A percentile compares a stretch with the other conserved stretches of the same genome.
These are phyloP conservation scores for Mucor velutinosus DNA, from an alignment of 371 early-diverging fungal species.

Conservation along the genomic window DNA sequence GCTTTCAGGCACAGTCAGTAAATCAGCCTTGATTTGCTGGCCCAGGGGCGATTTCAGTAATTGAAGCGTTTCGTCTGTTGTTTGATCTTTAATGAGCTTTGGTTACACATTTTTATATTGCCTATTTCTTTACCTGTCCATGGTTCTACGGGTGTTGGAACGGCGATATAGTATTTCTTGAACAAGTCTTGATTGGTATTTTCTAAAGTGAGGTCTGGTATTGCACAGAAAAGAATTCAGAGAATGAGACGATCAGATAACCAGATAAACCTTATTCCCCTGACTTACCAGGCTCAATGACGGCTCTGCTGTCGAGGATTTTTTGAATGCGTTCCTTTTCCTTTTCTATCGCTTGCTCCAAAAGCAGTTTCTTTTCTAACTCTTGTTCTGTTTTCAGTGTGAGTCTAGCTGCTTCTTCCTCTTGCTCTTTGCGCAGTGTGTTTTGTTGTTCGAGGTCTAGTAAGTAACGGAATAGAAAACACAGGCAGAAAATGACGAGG, in stretches of 20 bases:
- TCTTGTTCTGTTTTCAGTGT: slow-evolving; percentile 7
- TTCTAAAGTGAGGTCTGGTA: slow-evolving; percentile 18
- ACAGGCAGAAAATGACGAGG: slow-evolving; percentile 8
- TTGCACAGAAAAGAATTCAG: background rate
- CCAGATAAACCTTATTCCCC: background rate
- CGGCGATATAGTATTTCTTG: slow-evolving; percentile 22
- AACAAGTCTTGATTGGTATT: slow-evolving; percentile 17
- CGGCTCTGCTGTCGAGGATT: slow-evolving; percentile 18
- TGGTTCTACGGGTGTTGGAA: slow-evolving; percentile 20
- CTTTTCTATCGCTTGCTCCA: slow-evolving; percentile 10
- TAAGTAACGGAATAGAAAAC: slow-evolving; percentile 20
- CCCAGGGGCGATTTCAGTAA: slow-evolving; percentile 28
- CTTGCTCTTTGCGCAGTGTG: slow-evolving; percentile 19
- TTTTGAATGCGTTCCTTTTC: slow-evolving; percentile 12
- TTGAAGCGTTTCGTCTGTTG: slow-evolving; percentile 14
- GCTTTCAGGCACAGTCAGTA: slow-evolving; percentile 28
- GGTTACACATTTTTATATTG: background rate
- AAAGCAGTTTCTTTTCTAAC: slow-evolving; percentile 7
- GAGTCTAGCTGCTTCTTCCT: slow-evolving; percentile 10
- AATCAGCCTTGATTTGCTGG: slow-evolving; percentile 19
- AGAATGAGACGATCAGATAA: background rate
- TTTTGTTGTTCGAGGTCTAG: slow-evolving; percentile 20
- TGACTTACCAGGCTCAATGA: slow-evolving; percentile 26
- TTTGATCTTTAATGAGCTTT: background rate
- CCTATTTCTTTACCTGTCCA: slow-evolving; percentile 23